phyloP scores from a whole-genome alignment of 192 early-diverging fungal genomes.

The Linnemannia zychae region DNA sequence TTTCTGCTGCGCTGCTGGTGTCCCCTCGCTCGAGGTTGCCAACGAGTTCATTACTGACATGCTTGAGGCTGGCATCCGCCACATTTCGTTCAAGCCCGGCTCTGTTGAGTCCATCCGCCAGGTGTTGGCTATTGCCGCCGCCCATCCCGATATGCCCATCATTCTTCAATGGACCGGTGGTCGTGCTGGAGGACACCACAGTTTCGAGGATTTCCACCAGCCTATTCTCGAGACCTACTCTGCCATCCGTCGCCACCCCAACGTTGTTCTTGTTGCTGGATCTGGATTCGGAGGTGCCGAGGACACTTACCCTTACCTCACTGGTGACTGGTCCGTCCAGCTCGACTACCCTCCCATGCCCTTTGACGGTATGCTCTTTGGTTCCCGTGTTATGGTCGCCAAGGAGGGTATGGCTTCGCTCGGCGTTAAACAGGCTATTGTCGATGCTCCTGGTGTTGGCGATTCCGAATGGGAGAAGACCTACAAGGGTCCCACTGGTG shows the following conservation, averaged over 20 bases:
- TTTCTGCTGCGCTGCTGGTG: slow-evolving; percentile 92
- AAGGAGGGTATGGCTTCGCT: slow-evolving; percentile 86
- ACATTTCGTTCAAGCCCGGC: slow-evolving; percentile 90
- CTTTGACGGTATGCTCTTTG: slow-evolving; percentile 94
- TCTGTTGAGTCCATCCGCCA: slow-evolving; percentile 84
- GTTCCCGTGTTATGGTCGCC: slow-evolving; percentile 97
- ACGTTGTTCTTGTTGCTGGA: slow-evolving; percentile 91
- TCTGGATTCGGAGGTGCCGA: slow-evolving; percentile 91
- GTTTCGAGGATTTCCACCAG: slow-evolving; percentile 95
- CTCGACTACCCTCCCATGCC: slow-evolving; percentile 94
- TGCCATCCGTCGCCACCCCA: slow-evolving; percentile 82
- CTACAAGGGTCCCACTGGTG: slow-evolving; percentile 80
- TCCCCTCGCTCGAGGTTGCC: slow-evolving; percentile 89
- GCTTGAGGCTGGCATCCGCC: slow-evolving; percentile 79
- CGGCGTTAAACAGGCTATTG: slow-evolving; percentile 91
- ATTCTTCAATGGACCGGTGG: slow-evolving; percentile 98
- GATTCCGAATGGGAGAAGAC: slow-evolving; percentile 90
- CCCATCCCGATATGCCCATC: slow-evolving; percentile 86
- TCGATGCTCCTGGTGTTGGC: slow-evolving; percentile 80
- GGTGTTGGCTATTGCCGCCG: slow-evolving; percentile 86
- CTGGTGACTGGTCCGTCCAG: slow-evolving; percentile 89
- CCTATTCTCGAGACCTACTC: slow-evolving; percentile 91
- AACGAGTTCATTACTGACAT: slow-evolving; percentile 83
- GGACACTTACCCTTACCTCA: slow-evolving; percentile 91
- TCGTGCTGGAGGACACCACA: slow-evolving; percentile 96